Evolutionary conservation across 345 rosid species (phyloP).

Genomic region (Rubroshorea leprosula): DNA sequence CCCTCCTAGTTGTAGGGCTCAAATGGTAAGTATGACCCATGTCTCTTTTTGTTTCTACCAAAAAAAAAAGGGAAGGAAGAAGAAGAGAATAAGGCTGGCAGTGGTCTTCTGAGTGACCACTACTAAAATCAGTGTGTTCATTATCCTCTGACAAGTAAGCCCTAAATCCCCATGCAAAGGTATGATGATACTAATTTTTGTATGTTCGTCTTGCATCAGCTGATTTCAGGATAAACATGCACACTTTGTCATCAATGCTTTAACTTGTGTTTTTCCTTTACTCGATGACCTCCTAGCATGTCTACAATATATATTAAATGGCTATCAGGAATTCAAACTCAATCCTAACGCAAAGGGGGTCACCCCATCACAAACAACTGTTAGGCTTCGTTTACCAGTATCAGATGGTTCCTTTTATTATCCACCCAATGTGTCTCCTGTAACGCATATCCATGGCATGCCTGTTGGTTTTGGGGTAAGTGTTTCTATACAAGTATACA

Average conservation of each 20-base stretch:
- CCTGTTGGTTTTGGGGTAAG: slow-evolving; percentile 71
- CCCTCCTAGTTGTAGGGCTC: too few relatives aligned
- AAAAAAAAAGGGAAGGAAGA: too few relatives aligned
- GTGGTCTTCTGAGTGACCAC: too few relatives aligned
- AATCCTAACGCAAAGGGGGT: slow-evolving; percentile 94
- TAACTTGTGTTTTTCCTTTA: background rate
- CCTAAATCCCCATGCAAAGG: slow-evolving; percentile 81
- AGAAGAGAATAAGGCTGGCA: too few relatives aligned
- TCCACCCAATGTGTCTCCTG: slow-evolving; percentile 38
- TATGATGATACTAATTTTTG: slow-evolving; percentile 15
- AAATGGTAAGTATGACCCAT: too few relatives aligned
- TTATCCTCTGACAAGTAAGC: slow-evolving; percentile 68
- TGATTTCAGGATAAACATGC: background rate
- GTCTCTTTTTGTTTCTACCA: too few relatives aligned
- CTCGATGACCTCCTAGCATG: background rate
- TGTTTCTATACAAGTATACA: background rate
- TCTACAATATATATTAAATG: background rate
- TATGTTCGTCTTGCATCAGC: background rate
- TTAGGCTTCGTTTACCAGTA: slow-evolving; percentile 47
- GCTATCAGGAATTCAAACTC: slow-evolving; percentile 76
- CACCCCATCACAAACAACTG: slow-evolving; percentile 46
- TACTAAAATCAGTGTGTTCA: too few relatives aligned
- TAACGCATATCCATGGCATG: slow-evolving; percentile 60
- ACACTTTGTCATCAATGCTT: background rate
- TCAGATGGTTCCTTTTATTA: slow-evolving; percentile 65